A percentile compares a stretch with the other conserved stretches of the same genome.
phyloP scores from a whole-genome alignment of 2,329 filamentous ascomycete genomes.

The Cyanodermella asteris region DNA sequence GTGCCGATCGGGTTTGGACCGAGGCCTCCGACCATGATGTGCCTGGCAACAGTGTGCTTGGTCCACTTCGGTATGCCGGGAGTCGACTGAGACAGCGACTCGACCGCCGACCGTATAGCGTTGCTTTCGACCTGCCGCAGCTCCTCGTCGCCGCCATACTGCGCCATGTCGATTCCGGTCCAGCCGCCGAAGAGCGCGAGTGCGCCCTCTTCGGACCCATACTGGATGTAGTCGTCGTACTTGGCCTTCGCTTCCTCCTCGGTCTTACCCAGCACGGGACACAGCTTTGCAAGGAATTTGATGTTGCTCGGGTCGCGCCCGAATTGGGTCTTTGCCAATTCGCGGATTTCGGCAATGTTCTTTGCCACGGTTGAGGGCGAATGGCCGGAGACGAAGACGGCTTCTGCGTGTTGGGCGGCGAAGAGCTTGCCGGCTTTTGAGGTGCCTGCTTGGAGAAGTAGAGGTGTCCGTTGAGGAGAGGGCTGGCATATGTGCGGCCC shows the following conservation, averaged over 20 bases:
- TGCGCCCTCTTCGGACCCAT: conserved; percentile 44
- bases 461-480: conserved; percentile 43
- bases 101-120: conserved; percentile 30
- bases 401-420: conserved; percentile 48
- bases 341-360: conserved; percentile 40
- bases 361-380: conserved; percentile 38
- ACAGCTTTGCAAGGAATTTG: conserved; percentile 46
- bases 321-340: conserved; percentile 26
- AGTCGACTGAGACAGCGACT: conserved; percentile 30
- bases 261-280: conserved; percentile 41
- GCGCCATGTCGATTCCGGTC: conserved; percentile 44
- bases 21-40: conserved; percentile 45
- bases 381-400: conserved; percentile 47
- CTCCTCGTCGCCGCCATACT: conserved; percentile 42
- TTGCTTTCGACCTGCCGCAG: conserved; percentile 38
- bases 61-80: conserved; percentile 47
- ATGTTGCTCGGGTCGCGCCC: conserved; percentile 38
- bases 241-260: conserved; percentile 45
- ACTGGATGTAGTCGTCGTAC: conserved; percentile 36
- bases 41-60: conserved; percentile 45
- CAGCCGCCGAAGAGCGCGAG: conserved; percentile 52
- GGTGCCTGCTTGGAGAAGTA: conserved; percentile 49
- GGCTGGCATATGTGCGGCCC: conserved; percentile 46
- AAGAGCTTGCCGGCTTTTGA: conserved; percentile 44
- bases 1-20: conserved; percentile 44